Conservation (phyloP, 2,329 filamentous ascomycete species). For the Seiridium unicorne region DNA sequence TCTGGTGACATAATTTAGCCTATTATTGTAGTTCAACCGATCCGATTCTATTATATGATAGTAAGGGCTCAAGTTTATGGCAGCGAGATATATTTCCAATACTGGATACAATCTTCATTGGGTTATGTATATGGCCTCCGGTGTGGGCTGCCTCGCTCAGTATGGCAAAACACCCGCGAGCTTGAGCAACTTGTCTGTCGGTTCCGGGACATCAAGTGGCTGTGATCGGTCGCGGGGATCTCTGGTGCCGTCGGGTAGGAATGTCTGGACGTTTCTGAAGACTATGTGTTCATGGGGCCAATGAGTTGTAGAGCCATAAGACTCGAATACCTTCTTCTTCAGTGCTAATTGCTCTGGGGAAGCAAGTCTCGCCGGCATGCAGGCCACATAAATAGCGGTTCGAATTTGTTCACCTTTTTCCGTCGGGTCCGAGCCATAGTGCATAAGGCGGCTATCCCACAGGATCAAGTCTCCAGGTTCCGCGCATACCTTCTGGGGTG, state of each 20-base stretch:
- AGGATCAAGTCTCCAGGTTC: background rate
- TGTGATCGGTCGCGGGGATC: background rate
- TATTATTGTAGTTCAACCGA: no score
- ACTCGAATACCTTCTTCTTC: background rate
- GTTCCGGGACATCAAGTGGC: background rate
- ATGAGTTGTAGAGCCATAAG: background rate
- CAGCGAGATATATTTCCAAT: no score
- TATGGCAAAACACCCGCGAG: background rate
- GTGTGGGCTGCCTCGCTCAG: no score
- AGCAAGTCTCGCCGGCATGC: background rate
- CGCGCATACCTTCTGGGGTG: background rate
- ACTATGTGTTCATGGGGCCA: background rate
- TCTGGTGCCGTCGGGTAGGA: background rate
- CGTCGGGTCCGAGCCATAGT: constrained; percentile 1
- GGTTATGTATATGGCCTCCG: no score
- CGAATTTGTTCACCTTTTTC: background rate
- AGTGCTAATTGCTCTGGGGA: background rate
- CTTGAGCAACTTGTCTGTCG: background rate
- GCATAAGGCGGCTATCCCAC: background rate
- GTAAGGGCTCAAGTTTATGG: no score
- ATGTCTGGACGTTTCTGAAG: background rate
- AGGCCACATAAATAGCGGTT: background rate
- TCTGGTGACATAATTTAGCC: no score
- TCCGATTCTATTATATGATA: no score
- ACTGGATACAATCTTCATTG: no score